Percentiles rank a stretch among this genome's conserved stretches.
phyloP scores from a whole-genome alignment of 208 protist species.

The Paratrypanosoma confusum region DNA sequence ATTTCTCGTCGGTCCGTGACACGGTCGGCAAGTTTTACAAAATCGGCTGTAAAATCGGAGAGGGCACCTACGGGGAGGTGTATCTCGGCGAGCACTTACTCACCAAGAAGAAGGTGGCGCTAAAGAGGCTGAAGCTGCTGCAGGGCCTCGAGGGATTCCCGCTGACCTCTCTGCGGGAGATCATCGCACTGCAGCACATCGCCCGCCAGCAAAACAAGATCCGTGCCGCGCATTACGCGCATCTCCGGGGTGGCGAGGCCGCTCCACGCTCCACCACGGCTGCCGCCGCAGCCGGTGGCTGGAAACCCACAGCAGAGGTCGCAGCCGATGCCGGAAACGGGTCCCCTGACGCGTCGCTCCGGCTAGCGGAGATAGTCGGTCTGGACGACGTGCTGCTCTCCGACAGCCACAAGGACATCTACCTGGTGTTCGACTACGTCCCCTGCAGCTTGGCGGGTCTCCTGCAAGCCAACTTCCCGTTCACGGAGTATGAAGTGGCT shows the following conservation, averaged over 20 bases:
- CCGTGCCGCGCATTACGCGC: too few species aligned
- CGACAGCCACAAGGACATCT: conserved; percentile 40
- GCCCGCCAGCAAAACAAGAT: conserved; percentile 28
- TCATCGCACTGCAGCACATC: conserved; percentile 74
- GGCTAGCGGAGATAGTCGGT: conserved; percentile 49
- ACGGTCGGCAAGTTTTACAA: conserved; percentile 58
- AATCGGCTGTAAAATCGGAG: conserved; percentile 82
- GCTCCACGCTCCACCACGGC: neutral
- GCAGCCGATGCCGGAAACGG: neutral
- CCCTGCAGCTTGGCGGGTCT: conserved; percentile 60
- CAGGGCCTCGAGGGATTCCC: conserved; percentile 77
- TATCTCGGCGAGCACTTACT: conserved; percentile 53
- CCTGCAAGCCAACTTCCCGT: conserved; percentile 41
- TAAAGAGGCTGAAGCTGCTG: conserved; percentile 81
- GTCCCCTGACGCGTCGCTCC: conserved; percentile 12
- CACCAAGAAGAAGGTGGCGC: conserved; percentile 44
- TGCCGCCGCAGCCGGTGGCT: conserved; percentile 10
- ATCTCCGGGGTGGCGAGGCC: too few species aligned
- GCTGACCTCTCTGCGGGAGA: conserved; percentile 76
- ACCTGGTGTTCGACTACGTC: conserved; percentile 69
- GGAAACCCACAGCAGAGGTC: neutral
- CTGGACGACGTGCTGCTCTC: conserved; percentile 77
- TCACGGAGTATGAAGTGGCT: conserved; percentile 44
- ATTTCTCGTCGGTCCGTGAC: conserved; percentile 26
- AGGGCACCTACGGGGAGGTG: conserved; percentile 96